Conservation (phyloP, 1,284 basidiomycete species). For the Inonotus obliquus region DNA sequence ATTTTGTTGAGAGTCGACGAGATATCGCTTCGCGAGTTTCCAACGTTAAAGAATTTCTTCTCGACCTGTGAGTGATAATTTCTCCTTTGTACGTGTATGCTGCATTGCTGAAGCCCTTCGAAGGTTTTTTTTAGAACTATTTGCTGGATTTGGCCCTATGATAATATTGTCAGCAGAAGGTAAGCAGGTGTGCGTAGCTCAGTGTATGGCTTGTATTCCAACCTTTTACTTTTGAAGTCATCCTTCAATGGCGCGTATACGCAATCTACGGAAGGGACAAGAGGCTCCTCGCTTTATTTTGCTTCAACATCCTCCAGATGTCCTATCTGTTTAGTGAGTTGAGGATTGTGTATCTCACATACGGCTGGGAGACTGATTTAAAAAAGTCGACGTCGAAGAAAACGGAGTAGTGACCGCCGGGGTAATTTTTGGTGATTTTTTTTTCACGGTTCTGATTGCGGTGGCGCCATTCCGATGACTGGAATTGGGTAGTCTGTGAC, state of each 20-base stretch:
- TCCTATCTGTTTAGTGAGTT: not conserved
- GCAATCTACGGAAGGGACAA: conserved; percentile 10
- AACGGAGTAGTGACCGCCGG: not conserved
- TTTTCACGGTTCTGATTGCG: not conserved
- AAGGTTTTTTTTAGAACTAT: not conserved
- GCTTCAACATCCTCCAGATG: not conserved
- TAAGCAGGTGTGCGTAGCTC: not conserved
- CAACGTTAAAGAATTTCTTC: not conserved
- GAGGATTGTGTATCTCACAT: too few relatives aligned
- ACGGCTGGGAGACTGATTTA: not conserved
- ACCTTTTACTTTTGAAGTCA: not conserved
- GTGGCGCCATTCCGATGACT: not conserved
- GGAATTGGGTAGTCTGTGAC: not conserved
- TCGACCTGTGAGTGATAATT: not conserved
- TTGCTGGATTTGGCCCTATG: not conserved
- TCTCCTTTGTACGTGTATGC: not conserved
- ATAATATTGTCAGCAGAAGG: not conserved
- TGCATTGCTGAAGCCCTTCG: not conserved
- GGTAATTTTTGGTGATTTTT: not conserved
- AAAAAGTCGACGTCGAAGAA: not conserved
- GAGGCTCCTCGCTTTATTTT: not conserved
- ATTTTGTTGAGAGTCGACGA: not conserved
- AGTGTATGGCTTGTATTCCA: not conserved
- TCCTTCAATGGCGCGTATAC: conserved; percentile 6
- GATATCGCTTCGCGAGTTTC: too few relatives aligned